phyloP scores from a whole-genome alignment of 768 basidiomycete genomes.

The Dacryopinax primogenitus region DNA sequence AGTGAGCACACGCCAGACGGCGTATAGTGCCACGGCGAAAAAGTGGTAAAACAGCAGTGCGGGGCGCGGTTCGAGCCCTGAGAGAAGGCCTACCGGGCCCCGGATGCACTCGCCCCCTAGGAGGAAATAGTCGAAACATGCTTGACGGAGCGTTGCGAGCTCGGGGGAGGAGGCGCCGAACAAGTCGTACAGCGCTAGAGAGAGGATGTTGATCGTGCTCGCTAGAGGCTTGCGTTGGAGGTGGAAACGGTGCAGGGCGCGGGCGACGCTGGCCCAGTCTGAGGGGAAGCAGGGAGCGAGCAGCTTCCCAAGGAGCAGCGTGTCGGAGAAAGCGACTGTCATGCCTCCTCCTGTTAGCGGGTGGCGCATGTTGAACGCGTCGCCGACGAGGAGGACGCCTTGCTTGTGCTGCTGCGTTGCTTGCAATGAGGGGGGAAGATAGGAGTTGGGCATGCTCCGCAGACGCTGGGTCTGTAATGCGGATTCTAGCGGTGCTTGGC shows the following conservation, averaged over 20 bases:
- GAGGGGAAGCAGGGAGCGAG: constrained; percentile 24
- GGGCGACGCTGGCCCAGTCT: constrained; percentile 29
- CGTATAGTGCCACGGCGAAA: constrained; percentile 89
- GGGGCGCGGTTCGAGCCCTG: constrained; percentile 75
- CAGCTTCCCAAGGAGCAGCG: constrained; percentile 53
- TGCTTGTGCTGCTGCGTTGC: constrained; percentile 37
- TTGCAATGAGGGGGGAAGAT: constrained; percentile 70
- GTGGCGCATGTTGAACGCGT: constrained; percentile 98
- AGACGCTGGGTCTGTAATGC: constrained; percentile 72
- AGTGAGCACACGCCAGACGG: constrained; percentile 81
- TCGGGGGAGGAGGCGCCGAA: constrained; percentile 46
- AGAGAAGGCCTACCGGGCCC: constrained; percentile 80
- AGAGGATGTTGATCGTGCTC: constrained; percentile 83
- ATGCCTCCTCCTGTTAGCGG: constrained; percentile 94
- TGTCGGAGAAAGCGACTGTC: constrained; percentile 88
- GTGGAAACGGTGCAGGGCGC: constrained; percentile 58
- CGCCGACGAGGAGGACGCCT: constrained; percentile 76
- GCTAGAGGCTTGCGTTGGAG: constrained; percentile 74
- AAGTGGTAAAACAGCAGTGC: constrained; percentile 76
- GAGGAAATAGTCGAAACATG: constrained; percentile 97
- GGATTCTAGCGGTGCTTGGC: constrained; percentile 50
- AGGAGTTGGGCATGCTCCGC: constrained; percentile 90
- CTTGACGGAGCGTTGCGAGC: constrained; percentile 53
- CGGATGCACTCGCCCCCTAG: constrained; percentile 76
- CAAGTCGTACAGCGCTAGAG: constrained; percentile 83